Base-by-base conservation (phyloP, 768 basidiomycete species). In the Floccularia luteovirens region DNA sequence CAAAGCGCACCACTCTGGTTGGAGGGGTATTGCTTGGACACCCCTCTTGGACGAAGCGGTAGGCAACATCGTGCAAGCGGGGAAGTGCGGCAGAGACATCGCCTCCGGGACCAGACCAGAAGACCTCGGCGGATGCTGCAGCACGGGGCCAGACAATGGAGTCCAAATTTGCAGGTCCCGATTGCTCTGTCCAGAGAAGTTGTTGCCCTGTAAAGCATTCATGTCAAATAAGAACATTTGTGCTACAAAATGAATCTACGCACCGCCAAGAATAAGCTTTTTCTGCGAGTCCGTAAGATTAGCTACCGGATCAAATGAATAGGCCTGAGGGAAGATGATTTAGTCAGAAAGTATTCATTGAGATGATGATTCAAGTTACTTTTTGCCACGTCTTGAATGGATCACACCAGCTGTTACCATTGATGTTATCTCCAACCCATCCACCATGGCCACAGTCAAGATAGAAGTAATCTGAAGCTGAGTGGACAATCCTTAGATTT, bases 321-420 rank as follows among this genome's bases (percentile, higher is more conserved):
- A 85, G 1, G 80, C 56, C 65, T 58, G 36, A 12, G 27, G 20
- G n/a, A 24, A 31, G 16, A 19, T 10, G 14, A 28, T 6, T 7
- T 28, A 20, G 27, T 30, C 10, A 31, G 27, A 17, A 35, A 27
- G 24, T 31, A 14, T 16, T 19, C 5, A 34, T 34, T 34, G 12
- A 27, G 31, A 31, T 19, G 14, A 24, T 6, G 27, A 14, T 17
- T 28, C 11, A 36, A 3, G 35, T 44, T 31, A 81, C 79, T 59
- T 75, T 71, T 53, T 83, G 78, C 86, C 86, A 90, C 2, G 79
- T 79, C 59, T 86, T 85, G 75, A 81, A 86, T 0, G 82, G 82
- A 47, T 82, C 79, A 49, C 81, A 84, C 82, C 85, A 87, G 45
- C 74, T 76, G 49, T 78, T 77, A 1, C 75, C 74, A 30, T 45